Evolutionary conservation across 495 filamentous ascomycete species (phyloP).

Genomic region (Penicillium ochrochloron): DNA sequence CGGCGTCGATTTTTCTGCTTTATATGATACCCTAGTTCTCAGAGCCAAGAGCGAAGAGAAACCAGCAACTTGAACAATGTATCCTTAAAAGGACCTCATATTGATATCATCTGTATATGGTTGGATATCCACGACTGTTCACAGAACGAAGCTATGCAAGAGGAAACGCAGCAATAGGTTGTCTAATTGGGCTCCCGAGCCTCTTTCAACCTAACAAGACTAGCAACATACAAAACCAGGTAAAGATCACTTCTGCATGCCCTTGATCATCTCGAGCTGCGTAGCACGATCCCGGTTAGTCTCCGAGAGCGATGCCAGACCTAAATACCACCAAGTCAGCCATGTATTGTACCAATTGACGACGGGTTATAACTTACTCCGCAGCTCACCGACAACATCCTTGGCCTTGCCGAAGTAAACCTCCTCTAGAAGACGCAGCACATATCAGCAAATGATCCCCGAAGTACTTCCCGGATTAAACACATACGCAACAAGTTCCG

Average conservation of each 20-base stretch:
- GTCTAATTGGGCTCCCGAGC: slow-evolving; percentile 24
- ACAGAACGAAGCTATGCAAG: slow-evolving; percentile 31
- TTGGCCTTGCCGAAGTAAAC: slow-evolving; percentile 99
- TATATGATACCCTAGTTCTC: slow-evolving; percentile 43
- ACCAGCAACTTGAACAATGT: neutral
- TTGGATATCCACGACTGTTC: slow-evolving; percentile 21
- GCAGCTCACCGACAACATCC: slow-evolving; percentile 96
- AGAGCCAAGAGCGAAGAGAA: neutral
- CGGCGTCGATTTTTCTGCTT: slow-evolving; percentile 8
- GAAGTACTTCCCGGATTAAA: neutral
- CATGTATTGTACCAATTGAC: slow-evolving; percentile 7
- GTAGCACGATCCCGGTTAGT: slow-evolving; percentile 82
- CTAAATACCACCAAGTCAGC: slow-evolving; percentile 36
- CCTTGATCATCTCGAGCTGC: slow-evolving; percentile 84
- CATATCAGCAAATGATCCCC: neutral
- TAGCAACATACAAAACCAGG: slow-evolving; percentile 5
- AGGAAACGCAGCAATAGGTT: slow-evolving; percentile 15
- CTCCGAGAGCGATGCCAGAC: slow-evolving; percentile 80
- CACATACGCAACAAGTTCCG: slow-evolving; percentile 84
- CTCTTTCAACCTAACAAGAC: slow-evolving; percentile 12
- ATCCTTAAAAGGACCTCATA: neutral
- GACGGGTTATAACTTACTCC: slow-evolving; percentile 62
- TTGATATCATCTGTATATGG: slow-evolving; percentile 13
- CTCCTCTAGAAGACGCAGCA: slow-evolving; percentile 63
- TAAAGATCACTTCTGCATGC: slow-evolving; percentile 47